A percentile compares a stretch with the other conserved stretches of the same genome.
Conservation (phyloP, 148 eudicot species). For the Talinum fruticosum region DNA sequence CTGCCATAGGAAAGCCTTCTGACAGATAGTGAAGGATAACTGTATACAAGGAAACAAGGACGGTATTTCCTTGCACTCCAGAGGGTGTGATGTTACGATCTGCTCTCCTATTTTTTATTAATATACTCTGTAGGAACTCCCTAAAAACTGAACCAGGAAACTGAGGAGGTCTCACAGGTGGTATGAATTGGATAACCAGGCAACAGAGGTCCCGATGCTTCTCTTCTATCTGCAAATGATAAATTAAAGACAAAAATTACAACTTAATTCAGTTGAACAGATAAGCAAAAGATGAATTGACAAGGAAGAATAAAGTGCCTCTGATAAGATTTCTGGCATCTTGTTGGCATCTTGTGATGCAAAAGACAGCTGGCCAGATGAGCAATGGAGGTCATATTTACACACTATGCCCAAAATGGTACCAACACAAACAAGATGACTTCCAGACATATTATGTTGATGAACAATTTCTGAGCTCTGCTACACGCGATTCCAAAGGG, state of each 20-base stretch:
- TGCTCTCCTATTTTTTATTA: slow-evolving; percentile 70
- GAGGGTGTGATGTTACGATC: slow-evolving; percentile 69
- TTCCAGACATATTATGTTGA: slow-evolving; percentile 2
- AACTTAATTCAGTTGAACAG: not conserved
- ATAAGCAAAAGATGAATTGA: not conserved
- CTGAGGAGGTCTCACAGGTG: slow-evolving; percentile 76
- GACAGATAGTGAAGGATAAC: slow-evolving; percentile 85
- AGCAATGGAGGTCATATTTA: not conserved
- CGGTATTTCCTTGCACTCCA: slow-evolving; percentile 75
- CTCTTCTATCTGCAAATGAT: slow-evolving; percentile 78
- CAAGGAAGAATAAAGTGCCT: not conserved
- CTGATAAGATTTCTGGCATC: not conserved
- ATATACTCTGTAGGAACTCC: slow-evolving; percentile 72
- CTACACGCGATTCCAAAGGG: not conserved
- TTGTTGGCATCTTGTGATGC: not conserved
- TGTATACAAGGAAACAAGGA: slow-evolving; percentile 73
- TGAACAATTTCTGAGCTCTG: not conserved
- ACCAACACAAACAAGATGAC: not conserved
- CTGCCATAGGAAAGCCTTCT: slow-evolving; percentile 71
- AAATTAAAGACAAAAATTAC: not conserved
- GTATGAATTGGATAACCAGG: slow-evolving; percentile 79
- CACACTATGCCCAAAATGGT: slow-evolving; percentile 3
- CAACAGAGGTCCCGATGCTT: slow-evolving; percentile 89
- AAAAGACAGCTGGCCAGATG: not conserved
- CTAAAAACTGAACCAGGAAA: slow-evolving; percentile 88